Evolutionary conservation across 129 eudicot species (phyloP).

Genomic region (Arctium minus): DNA sequence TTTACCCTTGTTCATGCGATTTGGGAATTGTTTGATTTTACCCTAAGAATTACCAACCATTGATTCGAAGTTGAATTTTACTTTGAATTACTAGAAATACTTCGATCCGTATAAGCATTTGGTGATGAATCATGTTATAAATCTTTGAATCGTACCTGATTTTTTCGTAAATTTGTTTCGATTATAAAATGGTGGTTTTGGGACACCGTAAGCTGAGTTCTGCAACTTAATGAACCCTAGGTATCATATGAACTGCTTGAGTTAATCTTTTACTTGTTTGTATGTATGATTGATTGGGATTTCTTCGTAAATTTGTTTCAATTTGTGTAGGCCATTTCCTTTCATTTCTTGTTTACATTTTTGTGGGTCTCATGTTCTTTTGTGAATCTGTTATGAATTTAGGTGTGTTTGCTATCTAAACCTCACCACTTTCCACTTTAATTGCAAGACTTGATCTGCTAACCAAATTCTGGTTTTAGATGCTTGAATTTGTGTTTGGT

Average conservation of each 20-base stretch:
- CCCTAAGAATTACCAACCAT: not conserved
- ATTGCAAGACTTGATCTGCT: not conserved
- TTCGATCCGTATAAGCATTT: not conserved
- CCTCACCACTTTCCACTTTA: not conserved
- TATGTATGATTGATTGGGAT: not conserved
- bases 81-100: not conserved
- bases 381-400: not conserved
- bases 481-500: not conserved
- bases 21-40: not conserved
- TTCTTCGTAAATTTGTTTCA: not conserved
- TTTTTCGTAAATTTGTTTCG: not conserved
- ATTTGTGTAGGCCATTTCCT: not conserved
- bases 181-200: not conserved
- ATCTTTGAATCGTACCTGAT: not conserved
- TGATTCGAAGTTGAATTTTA: not conserved
- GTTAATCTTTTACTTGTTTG: not conserved
- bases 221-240: slow-evolving; percentile 6
- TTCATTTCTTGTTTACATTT: not conserved
- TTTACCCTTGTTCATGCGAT: slow-evolving; percentile 12
- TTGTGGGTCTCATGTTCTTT: not conserved
- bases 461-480: not conserved
- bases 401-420: not conserved
- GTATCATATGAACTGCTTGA: not conserved
- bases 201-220: not conserved
- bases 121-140: not conserved